Percentiles rank a stretch among this genome's conserved stretches.
Conservation (phyloP, 176 grass and related monocot species). For the Phoenix dactylifera region DNA sequence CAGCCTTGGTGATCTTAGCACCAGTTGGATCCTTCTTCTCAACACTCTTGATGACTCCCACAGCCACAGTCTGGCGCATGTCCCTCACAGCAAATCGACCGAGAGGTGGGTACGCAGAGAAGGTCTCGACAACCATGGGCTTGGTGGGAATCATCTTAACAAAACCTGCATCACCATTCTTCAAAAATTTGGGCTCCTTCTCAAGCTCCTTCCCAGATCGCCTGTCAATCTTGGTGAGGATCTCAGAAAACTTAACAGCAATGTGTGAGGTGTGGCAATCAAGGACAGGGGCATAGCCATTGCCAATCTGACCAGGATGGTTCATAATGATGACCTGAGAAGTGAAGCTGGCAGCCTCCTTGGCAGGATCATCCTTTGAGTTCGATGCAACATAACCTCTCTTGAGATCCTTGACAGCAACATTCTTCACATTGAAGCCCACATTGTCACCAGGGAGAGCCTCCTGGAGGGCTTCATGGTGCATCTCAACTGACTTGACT, state of each 20-base stretch:
- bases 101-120: constrained; percentile 14
- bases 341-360: constrained; percentile 22
- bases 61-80: constrained; percentile 26
- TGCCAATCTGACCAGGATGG: constrained; percentile 27
- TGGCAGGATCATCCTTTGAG: neutral
- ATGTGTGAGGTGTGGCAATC: constrained; percentile 27
- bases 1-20: constrained; percentile 19
- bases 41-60: constrained; percentile 24
- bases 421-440: constrained; percentile 79
- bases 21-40: constrained; percentile 16
- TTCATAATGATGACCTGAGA: constrained; percentile 27
- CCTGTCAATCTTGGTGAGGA: constrained; percentile 20
- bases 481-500: constrained; percentile 95
- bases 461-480: constrained; percentile 78
- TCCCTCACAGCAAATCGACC: constrained; percentile 13
- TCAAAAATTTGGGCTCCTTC: constrained; percentile 23
- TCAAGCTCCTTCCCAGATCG: constrained; percentile 27
- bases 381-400: neutral
- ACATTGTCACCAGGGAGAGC: constrained; percentile 78
- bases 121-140: constrained; percentile 27
- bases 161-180: constrained; percentile 19
- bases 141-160: constrained; percentile 31
- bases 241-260: constrained; percentile 24
- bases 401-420: constrained; percentile 41
- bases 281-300: constrained; percentile 23